These are phyloP conservation scores for Pseudofabraea citricarpa DNA, from an alignment of 2,329 filamentous ascomycete genomes.

Conservation along the genomic window DNA sequence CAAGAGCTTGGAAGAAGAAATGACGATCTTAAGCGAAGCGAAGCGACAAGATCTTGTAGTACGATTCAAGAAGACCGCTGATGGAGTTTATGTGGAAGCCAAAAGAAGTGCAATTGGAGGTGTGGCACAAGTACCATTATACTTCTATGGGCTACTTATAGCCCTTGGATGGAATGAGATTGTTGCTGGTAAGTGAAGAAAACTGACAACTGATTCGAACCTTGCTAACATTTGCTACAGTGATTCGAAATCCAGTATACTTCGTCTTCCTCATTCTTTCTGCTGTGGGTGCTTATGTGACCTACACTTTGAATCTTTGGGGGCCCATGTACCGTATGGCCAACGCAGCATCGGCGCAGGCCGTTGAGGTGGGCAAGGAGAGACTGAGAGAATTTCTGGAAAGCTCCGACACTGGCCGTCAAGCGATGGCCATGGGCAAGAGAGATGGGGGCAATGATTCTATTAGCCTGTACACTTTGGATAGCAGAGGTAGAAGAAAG, in stretches of 20 bases:
- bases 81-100: conserved; percentile 96
- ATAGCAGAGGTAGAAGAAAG: conserved; percentile 53
- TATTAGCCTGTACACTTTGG: conserved; percentile 56
- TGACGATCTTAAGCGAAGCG: conserved; percentile 84
- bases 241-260: conserved; percentile 88
- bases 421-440: conserved; percentile 73
- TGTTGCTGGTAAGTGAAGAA: conserved; percentile 66
- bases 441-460: conserved; percentile 38
- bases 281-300: conserved; percentile 75
- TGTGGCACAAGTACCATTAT: conserved; percentile 87
- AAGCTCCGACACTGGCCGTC: conserved; percentile 76
- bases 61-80: conserved; percentile 96
- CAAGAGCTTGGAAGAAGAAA: conserved; percentile 93
- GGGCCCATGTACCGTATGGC: conserved; percentile 95
- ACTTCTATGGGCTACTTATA: conserved; percentile 87
- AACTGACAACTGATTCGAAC: no score
- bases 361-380: conserved; percentile 86
- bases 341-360: conserved; percentile 82
- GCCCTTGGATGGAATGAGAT: conserved; percentile 99
- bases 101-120: conserved; percentile 96
- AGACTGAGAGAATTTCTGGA: conserved; percentile 86
- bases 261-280: conserved; percentile 82
- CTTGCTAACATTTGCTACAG: no score
- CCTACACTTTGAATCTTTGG: conserved; percentile 90
- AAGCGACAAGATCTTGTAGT: conserved; percentile 90